These are phyloP conservation scores for Myxozyma sirexii DNA, from an alignment of 805 yeast genomes.

Conservation along the genomic window DNA sequence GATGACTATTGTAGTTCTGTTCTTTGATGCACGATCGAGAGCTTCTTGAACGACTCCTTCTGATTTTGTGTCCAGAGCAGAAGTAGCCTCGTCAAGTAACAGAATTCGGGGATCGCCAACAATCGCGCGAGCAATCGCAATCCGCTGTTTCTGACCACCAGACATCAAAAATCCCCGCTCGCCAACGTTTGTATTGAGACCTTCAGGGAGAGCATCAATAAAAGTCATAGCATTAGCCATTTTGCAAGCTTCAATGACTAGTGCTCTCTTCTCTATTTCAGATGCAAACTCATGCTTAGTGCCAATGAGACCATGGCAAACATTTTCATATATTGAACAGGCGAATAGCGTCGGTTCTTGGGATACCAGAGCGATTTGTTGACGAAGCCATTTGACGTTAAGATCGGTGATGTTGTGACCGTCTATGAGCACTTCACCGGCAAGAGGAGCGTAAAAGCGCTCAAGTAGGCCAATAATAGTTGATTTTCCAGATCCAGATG, in stretches of 20 bases:
- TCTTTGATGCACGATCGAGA: slow-evolving; percentile 41
- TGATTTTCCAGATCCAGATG: slow-evolving; percentile 47
- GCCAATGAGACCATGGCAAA: slow-evolving; percentile 67
- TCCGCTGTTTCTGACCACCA: slow-evolving; percentile 8
- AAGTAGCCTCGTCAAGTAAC: slow-evolving; percentile 66
- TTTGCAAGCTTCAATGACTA: slow-evolving; percentile 49
- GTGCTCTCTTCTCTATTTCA: slow-evolving; percentile 44
- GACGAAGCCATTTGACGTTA: slow-evolving; percentile 58
- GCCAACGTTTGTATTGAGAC: slow-evolving; percentile 54
- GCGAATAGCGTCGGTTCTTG: slow-evolving; percentile 67
- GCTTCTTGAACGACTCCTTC: slow-evolving; percentile 56
- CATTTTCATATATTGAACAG: slow-evolving; percentile 76
- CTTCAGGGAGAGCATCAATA: slow-evolving; percentile 54
- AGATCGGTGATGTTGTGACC: slow-evolving; percentile 52
- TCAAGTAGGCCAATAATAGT: slow-evolving; percentile 56
- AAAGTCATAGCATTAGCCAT: slow-evolving; percentile 57
- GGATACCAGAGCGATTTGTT: slow-evolving; percentile 38
- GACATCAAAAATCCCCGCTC: slow-evolving; percentile 11
- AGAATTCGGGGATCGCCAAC: slow-evolving; percentile 54
- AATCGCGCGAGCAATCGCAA: slow-evolving; percentile 8
- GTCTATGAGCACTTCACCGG: slow-evolving; percentile 53
- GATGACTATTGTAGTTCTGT: slow-evolving; percentile 52
- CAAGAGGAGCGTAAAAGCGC: slow-evolving; percentile 58
- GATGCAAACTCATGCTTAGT: slow-evolving; percentile 40
- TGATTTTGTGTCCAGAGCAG: slow-evolving; percentile 48